Evolutionary conservation across 306 rosid genomes (phyloP), one percentile per base, ranked within the genome.

Genomic region (Datisca glomerata): DNA sequence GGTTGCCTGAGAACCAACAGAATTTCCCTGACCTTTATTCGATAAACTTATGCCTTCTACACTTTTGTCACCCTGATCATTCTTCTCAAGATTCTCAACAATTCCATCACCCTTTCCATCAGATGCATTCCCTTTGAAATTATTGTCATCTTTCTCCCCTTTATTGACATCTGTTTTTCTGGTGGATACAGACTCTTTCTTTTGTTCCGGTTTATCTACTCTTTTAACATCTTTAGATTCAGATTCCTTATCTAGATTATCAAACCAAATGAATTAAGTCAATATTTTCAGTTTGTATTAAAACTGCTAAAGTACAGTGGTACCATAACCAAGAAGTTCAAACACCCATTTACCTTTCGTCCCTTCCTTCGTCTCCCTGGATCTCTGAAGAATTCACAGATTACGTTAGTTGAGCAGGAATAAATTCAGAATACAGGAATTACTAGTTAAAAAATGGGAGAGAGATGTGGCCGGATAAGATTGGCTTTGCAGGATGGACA

Each of bases 11-110:
- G 71, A 68, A 49, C 52, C 18, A 25, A 67, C 72, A 50, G 63
- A 43, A 51, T 57, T 79, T 39, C 18, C 81, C 28, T 16, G 67
- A 29, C 54, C 82, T 21, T 74, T 68, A 49, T 68, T 78, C 89
- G 33, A 49, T 64, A 60, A 41, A 63, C 47, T 59, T 53, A 23
- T 19, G n/a, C n/a, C 59, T 29, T 57, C 80, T 50, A 58, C 80
- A 40, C 52, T 60, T 34, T n/a, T 37, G 28, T 47, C 80, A 8
- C 49, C 35, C 14, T 21, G 64, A 61, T 75, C 86, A n/a, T 28
- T 44, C 50, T 64, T 72, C 53, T 52, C 63, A 40, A 50, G 52
- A 49, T 60, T 63, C 31, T 44, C 61, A 29, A 60, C 67, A 61
- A 40, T 55, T 41, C 9, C 71, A 8, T 33, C 84, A 67, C 63